Evolutionary conservation across 2,329 filamentous ascomycete genomes (phyloP).

Genomic region (Pseudogymnoascus sp.): DNA sequence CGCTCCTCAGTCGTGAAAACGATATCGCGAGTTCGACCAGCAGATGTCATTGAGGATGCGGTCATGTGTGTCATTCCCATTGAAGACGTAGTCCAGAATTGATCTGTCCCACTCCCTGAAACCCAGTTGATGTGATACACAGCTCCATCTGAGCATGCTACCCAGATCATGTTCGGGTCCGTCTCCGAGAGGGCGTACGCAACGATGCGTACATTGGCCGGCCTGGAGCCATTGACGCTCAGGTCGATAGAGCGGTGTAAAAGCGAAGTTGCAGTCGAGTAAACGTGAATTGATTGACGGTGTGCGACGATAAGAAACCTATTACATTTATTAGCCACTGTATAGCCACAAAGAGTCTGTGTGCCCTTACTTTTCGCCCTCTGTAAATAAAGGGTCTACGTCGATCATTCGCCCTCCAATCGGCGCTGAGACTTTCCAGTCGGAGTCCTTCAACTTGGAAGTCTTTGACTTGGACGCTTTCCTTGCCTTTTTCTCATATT

Average conservation of each 20-base stretch:
- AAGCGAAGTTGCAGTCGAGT: slow-evolving; percentile 72
- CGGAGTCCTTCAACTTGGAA: slow-evolving; percentile 14
- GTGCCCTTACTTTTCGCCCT: slow-evolving; percentile 46
- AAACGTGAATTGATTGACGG: slow-evolving; percentile 67
- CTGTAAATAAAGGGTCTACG: slow-evolving; percentile 53
- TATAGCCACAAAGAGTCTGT: background rate
- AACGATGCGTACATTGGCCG: slow-evolving; percentile 27
- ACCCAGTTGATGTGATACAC: slow-evolving; percentile 53
- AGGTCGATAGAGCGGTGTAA: slow-evolving; percentile 63
- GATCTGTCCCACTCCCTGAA: slow-evolving; percentile 34
- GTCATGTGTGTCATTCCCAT: slow-evolving; percentile 28
- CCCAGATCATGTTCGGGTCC: slow-evolving; percentile 45
- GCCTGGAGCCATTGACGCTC: slow-evolving; percentile 19
- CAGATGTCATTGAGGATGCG: slow-evolving; percentile 27
- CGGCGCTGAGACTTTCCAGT: slow-evolving; percentile 54
- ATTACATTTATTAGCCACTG: slow-evolving; percentile 16
- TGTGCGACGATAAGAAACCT: slow-evolving; percentile 67
- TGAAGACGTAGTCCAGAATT: slow-evolving; percentile 32
- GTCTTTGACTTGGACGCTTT: slow-evolving; percentile 28
- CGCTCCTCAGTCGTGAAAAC: slow-evolving; percentile 27
- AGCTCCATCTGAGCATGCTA: slow-evolving; percentile 48
- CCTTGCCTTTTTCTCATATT: slow-evolving; percentile 9
- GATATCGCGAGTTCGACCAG: slow-evolving; percentile 26
- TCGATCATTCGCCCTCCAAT: slow-evolving; percentile 58
- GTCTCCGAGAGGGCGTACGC: slow-evolving; percentile 34